phyloP scores from a whole-genome alignment of 2,329 filamentous ascomycete species.

The Nectriaceae sp. region DNA sequence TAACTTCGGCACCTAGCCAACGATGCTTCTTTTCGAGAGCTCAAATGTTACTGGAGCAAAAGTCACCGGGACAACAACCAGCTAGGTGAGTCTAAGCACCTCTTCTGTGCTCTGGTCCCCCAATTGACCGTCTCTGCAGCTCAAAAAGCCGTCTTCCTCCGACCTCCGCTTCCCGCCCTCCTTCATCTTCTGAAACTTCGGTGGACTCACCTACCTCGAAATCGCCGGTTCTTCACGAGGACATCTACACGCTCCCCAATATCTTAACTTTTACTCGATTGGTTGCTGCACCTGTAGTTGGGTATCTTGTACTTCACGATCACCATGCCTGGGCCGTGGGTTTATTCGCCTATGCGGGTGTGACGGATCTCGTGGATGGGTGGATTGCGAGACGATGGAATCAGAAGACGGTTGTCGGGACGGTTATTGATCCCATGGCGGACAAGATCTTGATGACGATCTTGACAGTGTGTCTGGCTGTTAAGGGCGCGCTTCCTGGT shows the following conservation, averaged over 20 bases:
- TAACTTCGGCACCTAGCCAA: not conserved
- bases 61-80: not conserved
- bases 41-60: constrained; percentile 3
- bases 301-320: constrained; percentile 85
- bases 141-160: no score
- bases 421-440: constrained; percentile 93
- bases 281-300: constrained; percentile 78
- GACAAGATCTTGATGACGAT: constrained; percentile 97
- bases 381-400: constrained; percentile 90
- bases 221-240: constrained; percentile 60
- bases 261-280: constrained; percentile 87
- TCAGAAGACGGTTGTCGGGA: constrained; percentile 89
- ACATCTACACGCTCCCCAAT: constrained; percentile 97
- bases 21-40: constrained; percentile 10
- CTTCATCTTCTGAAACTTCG: not conserved
- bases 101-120: not conserved
- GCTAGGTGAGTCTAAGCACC: not conserved
- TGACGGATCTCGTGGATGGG: constrained; percentile 91
- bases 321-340: constrained; percentile 76
- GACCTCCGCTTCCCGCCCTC: no score
- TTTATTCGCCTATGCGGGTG: constrained; percentile 88
- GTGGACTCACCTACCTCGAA: constrained; percentile 1
- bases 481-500: constrained; percentile 81
- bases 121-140: no score
- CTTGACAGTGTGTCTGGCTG: constrained; percentile 79